Base-by-base conservation (phyloP, 495 filamentous ascomycete genomes). In the Penicillium pulvis region DNA sequence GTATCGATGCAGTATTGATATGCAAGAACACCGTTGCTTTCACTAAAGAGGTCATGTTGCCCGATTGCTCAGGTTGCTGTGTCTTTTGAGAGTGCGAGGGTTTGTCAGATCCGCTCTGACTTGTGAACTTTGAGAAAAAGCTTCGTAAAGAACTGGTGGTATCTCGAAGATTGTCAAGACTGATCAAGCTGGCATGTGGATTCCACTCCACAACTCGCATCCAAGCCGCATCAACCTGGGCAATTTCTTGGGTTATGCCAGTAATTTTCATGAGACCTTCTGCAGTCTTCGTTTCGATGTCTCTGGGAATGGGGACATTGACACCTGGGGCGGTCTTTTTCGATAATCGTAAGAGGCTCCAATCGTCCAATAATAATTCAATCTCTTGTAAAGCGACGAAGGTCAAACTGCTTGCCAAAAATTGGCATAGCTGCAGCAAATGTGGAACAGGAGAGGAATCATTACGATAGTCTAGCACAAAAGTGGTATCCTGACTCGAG, bases 391-490 rank as follows among this genome's bases (percentile, higher is more conserved):
- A 77, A 1, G 88, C 87, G 43, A 99, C 93, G 73, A 99, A 99
- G 9, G 95, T 99, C 73, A 99, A 79, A 73, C 93, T 97, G 41
- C 92, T 97, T 2, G 90, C 87, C 51, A 99, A 78, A 63, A 99
- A 99, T 72, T 96, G 91, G 63, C 88, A 88, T 39, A 99, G 80
- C 1, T 89, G 89, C 31, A 95, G 79, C 31, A 99, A 74, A 43
- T 89, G 88, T 9, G 95, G 95, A 43, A 98, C 71, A 0, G 92
- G 87, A 2, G 94, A 91, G 7, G 87, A 89, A 28, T 85, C 83
- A 62, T 93, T 96, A 70, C 95, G 84, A 69, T 96, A 96, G 61
- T 97, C 91, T 26, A 99, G 81, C 23, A 96, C 84, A 65, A 99
- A 99, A 47, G 88, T 89, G 4, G 95, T 99, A 55, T 92, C 86